These are phyloP conservation scores for Phytopythium montanum DNA, from an alignment of 352 stramenopile genomes.

Conservation along the genomic window DNA sequence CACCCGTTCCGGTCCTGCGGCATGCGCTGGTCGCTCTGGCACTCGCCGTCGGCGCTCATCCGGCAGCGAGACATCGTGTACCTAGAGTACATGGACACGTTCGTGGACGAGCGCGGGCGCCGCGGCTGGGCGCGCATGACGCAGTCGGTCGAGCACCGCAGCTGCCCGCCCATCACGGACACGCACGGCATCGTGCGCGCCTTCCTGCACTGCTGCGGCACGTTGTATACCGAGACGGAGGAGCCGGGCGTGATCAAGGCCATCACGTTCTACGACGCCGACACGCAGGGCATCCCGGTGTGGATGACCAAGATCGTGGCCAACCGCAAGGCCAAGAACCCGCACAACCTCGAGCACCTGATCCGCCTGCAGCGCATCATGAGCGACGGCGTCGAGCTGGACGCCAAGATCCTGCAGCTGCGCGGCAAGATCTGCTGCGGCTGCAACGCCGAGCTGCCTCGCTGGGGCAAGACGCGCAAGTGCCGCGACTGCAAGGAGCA, in stretches of 20 bases:
- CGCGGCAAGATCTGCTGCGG: conserved; percentile 36
- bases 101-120: conserved; percentile 48
- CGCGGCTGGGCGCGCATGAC: conserved; percentile 58
- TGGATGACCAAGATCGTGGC: conserved; percentile 67
- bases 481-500: conserved; percentile 54
- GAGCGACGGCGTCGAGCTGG: conserved; percentile 47
- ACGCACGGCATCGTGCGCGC: conserved; percentile 54
- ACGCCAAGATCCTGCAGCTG: conserved; percentile 30
- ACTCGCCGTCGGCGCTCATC: conserved; percentile 55
- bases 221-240: conserved; percentile 55
- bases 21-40: conserved; percentile 62
- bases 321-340: conserved; percentile 53
- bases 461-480: conserved; percentile 40
- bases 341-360: conserved; percentile 56
- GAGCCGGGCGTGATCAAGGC: conserved; percentile 47
- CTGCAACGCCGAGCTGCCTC: conserved; percentile 42
- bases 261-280: conserved; percentile 53
- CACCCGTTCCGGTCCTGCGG: conserved; percentile 52
- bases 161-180: conserved; percentile 45
- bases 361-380: conserved; percentile 51
- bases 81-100: conserved; percentile 67
- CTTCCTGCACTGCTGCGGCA: conserved; percentile 53
- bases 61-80: conserved; percentile 58
- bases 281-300: conserved; percentile 53
- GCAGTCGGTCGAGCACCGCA: conserved; percentile 62